Conservation (phyloP, 2,329 filamentous ascomycete species). For the Elsinoe perseae region DNA sequence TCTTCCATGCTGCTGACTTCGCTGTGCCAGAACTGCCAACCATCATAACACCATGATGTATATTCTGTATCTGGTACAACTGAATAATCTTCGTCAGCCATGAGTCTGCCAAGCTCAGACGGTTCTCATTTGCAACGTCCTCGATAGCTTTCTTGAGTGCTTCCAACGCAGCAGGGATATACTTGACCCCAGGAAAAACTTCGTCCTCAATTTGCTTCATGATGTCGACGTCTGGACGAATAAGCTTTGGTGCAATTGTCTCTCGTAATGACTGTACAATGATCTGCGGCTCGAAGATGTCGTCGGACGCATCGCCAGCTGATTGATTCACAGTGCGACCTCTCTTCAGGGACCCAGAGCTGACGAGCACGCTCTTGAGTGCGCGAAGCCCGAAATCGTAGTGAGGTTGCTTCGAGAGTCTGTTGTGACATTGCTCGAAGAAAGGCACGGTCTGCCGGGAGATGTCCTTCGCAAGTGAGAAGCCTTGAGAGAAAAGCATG, state of each 20-base stretch:
- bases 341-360: constrained; percentile 92
- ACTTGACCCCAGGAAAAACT: constrained; percentile 88
- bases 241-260: constrained; percentile 95
- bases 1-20: constrained; percentile 92
- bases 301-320: constrained; percentile 49
- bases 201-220: constrained; percentile 76
- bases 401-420: constrained; percentile 90
- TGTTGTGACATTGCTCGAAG: constrained; percentile 80
- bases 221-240: constrained; percentile 80
- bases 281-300: constrained; percentile 87
- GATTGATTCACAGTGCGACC: constrained; percentile 58
- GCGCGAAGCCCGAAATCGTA: constrained; percentile 98
- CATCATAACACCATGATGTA: constrained; percentile 99
- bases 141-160: constrained; percentile 74
- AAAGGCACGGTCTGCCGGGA: constrained; percentile 97
- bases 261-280: constrained; percentile 97
- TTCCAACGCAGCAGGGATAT: constrained; percentile 79
- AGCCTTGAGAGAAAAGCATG: constrained; percentile 99
- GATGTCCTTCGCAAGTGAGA: constrained; percentile 88
- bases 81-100: constrained; percentile 98
- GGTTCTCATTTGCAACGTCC: constrained; percentile 72
- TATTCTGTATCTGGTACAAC: constrained; percentile 93
- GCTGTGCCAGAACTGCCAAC: constrained; percentile 95
- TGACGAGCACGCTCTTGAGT: constrained; percentile 95
- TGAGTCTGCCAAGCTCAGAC: constrained; percentile 81